Base-by-base conservation (phyloP, 805 yeast genomes). In the Nakazawaea anatomiae region DNA sequence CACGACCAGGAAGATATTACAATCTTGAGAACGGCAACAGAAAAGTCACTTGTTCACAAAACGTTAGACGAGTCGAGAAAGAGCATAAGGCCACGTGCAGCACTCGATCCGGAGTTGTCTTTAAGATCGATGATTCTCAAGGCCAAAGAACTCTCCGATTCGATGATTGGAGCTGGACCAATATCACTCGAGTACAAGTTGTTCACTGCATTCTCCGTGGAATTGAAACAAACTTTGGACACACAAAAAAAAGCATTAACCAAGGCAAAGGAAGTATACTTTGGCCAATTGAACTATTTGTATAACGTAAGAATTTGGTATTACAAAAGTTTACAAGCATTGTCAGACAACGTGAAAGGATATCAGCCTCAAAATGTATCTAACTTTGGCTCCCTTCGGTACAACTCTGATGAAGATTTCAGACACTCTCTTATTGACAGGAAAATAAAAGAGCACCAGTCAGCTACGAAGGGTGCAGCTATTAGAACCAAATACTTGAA, bases 251-350 rank as follows among this genome's bases (percentile, higher is more conserved):
- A 71, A 32, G 65, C 75, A 18, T 57, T 73, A 34, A 62, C 62
- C 0, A 59, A 64, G 9, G 57, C 80, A 42, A 75, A 74, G 32
- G 73, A 75, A 39, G 85, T 78, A 53, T 59, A 77, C 11, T 72
- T 78, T 40, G 75, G 77, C 25, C 69, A 71, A 42, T 69, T 83
- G 54, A 81, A 89, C 55, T 76, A 77, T 34, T 75, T 87, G 0
- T 92, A 83, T 68, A 94, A 92, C 65, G 70, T 83, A n/a, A 80
- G 92, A 48, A 77, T 92, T 39, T 86, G 78, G 42, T 94, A 91
- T 64, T 94, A 84, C 69, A 82, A 83, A 58, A 91, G 89, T 54
- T 74, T 94, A 32, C 99, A 94, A 65, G 84, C 76, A 48, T 76
- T 91, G 28, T 89, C 97, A 0, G 98, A 94, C 66, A 82, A 83